phyloP scores from a whole-genome alignment of 495 filamentous ascomycete species.

The Terfezia claveryi region DNA sequence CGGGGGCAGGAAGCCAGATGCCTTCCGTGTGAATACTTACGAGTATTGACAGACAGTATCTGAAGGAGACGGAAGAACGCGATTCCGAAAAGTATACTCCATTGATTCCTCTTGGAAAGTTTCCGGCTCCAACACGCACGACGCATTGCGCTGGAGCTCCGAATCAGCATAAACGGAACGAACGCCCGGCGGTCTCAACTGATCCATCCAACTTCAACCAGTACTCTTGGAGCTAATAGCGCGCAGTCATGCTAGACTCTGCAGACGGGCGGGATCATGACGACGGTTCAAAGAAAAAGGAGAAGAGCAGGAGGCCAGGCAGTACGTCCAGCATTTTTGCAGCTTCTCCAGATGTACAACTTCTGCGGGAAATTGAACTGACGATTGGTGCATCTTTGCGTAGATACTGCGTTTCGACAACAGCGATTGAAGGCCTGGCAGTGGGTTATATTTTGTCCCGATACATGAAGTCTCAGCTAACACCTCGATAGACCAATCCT shows the following conservation, averaged over 20 bases:
- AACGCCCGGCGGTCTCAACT: too few relatives aligned
- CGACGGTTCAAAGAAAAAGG: conserved; percentile 41
- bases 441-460: conserved; percentile 26
- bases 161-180: too few relatives aligned
- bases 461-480: too few relatives aligned
- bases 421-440: conserved; percentile 91
- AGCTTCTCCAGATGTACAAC: conserved; percentile 3
- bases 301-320: conserved; percentile 65
- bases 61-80: too few relatives aligned
- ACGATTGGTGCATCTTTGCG: conserved; percentile 4
- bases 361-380: conserved; percentile 1
- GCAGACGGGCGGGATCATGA: conserved; percentile 29
- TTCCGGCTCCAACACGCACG: too few relatives aligned
- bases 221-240: background rate
- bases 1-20: too few relatives aligned
- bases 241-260: conserved; percentile 19
- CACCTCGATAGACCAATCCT: conserved; percentile 49
- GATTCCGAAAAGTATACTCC: too few relatives aligned
- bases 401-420: conserved; percentile 81
- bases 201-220: too few relatives aligned
- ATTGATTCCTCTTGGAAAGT: too few relatives aligned
- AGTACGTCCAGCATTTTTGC: conserved; percentile 31
- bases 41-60: too few relatives aligned
- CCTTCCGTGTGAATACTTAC: too few relatives aligned
- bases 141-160: too few relatives aligned